These are phyloP conservation scores for Umbelopsis sp. DNA, from an alignment of 371 early-diverging fungal species.

Conservation along the genomic window DNA sequence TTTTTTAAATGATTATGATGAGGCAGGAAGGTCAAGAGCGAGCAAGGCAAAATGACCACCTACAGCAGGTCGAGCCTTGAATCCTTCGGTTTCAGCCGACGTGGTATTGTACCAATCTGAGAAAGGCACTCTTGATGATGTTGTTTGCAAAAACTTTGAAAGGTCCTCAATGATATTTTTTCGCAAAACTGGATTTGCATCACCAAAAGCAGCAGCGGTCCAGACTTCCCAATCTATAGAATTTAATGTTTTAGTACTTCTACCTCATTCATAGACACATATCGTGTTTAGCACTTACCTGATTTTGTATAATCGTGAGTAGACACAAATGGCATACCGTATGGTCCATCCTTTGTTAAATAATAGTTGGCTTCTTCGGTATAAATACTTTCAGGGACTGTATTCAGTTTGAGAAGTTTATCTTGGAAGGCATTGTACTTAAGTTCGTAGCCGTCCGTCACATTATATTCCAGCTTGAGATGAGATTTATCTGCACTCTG, in stretches of 20 bases:
- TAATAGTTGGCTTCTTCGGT: conserved; percentile 7
- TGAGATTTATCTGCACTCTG: conserved; percentile 15
- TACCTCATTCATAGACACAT: background rate
- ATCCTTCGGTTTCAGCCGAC: background rate
- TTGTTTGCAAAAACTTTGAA: background rate
- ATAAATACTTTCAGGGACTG: background rate
- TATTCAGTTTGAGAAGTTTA: background rate
- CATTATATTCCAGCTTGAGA: conserved; percentile 13
- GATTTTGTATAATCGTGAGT: conserved; percentile 7
- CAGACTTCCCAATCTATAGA: conserved; percentile 14
- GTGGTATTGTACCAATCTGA: conserved; percentile 15
- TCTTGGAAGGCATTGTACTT: conserved; percentile 19
- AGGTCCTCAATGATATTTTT: background rate
- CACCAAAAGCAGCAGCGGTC: conserved; percentile 15
- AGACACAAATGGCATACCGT: conserved; percentile 10
- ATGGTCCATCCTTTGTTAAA: background rate
- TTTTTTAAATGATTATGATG: background rate
- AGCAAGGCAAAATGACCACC: conserved; percentile 14
- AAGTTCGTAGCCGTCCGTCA: conserved; percentile 12
- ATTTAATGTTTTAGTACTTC: background rate
- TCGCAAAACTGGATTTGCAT: conserved; percentile 7
- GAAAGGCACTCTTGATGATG: conserved; percentile 14
- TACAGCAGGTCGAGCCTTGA: conserved; percentile 9
- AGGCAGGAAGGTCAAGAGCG: background rate
- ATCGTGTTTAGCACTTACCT: background rate